phyloP scores from a whole-genome alignment of 164 flowering plant genomes.

The Berberis thunbergii region DNA sequence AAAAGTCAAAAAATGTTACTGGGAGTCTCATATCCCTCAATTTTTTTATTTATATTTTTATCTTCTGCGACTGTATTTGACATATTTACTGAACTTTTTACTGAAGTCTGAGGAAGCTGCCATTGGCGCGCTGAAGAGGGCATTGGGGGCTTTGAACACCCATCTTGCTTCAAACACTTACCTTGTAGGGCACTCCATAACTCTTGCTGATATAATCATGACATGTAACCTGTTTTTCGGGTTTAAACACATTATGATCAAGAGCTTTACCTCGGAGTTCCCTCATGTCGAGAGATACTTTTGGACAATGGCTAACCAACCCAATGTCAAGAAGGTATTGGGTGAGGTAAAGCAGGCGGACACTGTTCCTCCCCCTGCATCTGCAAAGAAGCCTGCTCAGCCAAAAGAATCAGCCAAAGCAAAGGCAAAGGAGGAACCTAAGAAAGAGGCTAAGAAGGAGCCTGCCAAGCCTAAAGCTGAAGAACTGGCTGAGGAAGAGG shows the following conservation, averaged over 20 bases:
- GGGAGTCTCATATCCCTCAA: background rate
- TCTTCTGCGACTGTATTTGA: background rate
- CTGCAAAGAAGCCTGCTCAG: conserved; percentile 41
- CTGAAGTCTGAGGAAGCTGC: conserved; percentile 41
- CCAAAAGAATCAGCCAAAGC: conserved; percentile 53
- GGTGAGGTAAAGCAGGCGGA: conserved; percentile 84
- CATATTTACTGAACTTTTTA: background rate
- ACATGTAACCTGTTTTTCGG: conserved; percentile 60
- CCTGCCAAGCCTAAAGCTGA: conserved; percentile 25
- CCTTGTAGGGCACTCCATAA: conserved; percentile 41
- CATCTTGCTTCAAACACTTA: conserved; percentile 74
- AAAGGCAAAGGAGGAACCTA: conserved; percentile 33
- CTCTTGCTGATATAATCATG: conserved; percentile 58
- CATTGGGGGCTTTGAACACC: conserved; percentile 51
- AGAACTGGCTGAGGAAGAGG: conserved; percentile 52
- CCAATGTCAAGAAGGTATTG: conserved; percentile 54
- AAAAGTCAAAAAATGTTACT: background rate
- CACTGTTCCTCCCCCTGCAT: conserved; percentile 44
- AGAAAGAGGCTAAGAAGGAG: conserved; percentile 38
- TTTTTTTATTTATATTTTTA: background rate
- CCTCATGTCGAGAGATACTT: conserved; percentile 96
- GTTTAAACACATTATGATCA: conserved; percentile 40
- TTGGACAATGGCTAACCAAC: conserved; percentile 96
- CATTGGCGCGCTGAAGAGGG: conserved; percentile 60
- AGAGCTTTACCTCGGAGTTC: conserved; percentile 75